Evolutionary conservation across 2,329 filamentous ascomycete genomes (phyloP).

Genomic region (Venturia oleaginea): DNA sequence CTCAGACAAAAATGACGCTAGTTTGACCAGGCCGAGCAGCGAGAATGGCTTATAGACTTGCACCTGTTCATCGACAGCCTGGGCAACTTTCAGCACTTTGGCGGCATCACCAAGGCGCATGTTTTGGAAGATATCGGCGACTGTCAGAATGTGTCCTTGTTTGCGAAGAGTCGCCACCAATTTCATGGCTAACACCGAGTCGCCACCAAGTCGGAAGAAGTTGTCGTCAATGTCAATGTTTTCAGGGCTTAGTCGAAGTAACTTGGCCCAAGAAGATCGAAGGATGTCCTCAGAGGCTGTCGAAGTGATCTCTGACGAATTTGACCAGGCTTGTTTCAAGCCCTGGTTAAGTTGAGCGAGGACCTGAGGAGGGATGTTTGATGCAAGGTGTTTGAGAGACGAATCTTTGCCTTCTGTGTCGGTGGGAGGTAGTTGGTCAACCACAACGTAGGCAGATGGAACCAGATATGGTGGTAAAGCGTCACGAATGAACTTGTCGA

Average conservation of each 20-base stretch:
- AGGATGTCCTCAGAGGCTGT: constrained; percentile 19
- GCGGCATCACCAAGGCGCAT: constrained; percentile 45
- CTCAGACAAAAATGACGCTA: constrained; percentile 37
- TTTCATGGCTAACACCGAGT: constrained; percentile 38
- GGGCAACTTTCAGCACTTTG: constrained; percentile 35
- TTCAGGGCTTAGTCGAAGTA: constrained; percentile 22
- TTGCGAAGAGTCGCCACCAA: constrained; percentile 31
- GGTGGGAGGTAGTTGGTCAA: constrained; percentile 29
- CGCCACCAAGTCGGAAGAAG: constrained; percentile 39
- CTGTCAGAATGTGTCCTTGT: constrained; percentile 29
- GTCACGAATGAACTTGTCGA: constrained; percentile 33
- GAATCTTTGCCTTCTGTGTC: neutral
- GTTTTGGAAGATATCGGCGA: constrained; percentile 35
- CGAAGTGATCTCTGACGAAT: neutral
- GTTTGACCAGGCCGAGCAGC: constrained; percentile 35
- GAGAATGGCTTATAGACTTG: constrained; percentile 37
- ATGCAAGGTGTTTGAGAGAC: neutral
- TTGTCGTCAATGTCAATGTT: constrained; percentile 31
- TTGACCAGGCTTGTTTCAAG: constrained; percentile 1
- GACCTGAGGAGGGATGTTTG: neutral
- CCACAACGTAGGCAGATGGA: constrained; percentile 35
- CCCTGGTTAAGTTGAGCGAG: neutral
- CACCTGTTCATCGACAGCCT: constrained; percentile 16
- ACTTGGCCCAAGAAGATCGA: constrained; percentile 20
- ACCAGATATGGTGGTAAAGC: constrained; percentile 41